Percentiles rank a stretch among this genome's conserved stretches.
phyloP scores from a whole-genome alignment of 1,284 basidiomycete genomes.

The Mrakiaceae sp. region DNA sequence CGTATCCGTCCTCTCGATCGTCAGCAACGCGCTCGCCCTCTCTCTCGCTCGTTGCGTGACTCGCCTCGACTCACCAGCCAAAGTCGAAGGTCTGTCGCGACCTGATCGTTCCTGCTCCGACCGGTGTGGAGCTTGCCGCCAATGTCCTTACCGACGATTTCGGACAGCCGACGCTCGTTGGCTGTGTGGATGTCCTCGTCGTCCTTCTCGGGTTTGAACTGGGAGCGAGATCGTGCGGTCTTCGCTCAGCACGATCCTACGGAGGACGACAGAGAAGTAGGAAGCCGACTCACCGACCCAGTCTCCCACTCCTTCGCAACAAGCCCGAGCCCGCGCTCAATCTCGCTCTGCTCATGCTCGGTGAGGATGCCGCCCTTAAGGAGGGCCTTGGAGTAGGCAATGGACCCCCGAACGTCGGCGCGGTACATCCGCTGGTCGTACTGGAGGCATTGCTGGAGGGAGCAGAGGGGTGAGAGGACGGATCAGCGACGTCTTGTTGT shows the following conservation, averaged over 20 bases:
- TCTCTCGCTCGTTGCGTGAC: too few relatives aligned
- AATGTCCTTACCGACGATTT: constrained; percentile 73
- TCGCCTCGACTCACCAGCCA: constrained; percentile 50
- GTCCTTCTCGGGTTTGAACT: constrained; percentile 65
- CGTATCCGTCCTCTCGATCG: neutral
- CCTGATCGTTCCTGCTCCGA: constrained; percentile 92
- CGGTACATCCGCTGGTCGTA: constrained; percentile 92
- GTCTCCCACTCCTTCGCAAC: constrained; percentile 79
- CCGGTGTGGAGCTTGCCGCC: constrained; percentile 94
- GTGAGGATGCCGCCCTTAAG: constrained; percentile 68
- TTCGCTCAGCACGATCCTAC: neutral
- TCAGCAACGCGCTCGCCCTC: neutral
- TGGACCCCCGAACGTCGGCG: constrained; percentile 85
- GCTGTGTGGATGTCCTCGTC: constrained; percentile 99
- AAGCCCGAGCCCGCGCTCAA: constrained; percentile 61
- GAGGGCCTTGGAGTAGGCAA: constrained; percentile 86
- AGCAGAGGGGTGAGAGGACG: too few relatives aligned
- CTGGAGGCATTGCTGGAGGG: constrained; percentile 61
- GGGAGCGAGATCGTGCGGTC: neutral
- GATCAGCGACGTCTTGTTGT: neutral
- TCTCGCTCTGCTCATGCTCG: constrained; percentile 57
- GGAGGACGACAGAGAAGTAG: neutral
- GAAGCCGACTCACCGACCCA: constrained; percentile 43
- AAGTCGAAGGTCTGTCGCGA: constrained; percentile 92
- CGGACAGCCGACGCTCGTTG: constrained; percentile 86